Evolutionary conservation across 345 rosid genomes (phyloP).

Genomic region (Pistacia vera): DNA sequence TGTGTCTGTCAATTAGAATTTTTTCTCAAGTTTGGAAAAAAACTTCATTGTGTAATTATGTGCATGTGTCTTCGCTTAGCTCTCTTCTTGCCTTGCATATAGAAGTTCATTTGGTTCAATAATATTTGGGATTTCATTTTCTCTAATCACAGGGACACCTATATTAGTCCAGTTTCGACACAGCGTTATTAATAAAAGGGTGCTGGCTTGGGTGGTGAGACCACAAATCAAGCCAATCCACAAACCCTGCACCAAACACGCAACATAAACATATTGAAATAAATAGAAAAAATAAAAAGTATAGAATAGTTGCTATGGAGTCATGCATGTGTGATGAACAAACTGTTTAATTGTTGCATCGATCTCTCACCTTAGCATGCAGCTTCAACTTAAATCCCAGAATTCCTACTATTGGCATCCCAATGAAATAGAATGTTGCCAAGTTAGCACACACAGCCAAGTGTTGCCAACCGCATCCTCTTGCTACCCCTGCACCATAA

Average conservation of each 20-base stretch:
- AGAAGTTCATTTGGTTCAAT: not conserved
- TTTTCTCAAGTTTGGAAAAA: too few relatives aligned
- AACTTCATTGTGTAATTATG: too few relatives aligned
- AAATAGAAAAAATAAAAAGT: not conserved
- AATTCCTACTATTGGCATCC: constrained; percentile 47
- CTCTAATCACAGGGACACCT: constrained; percentile 13
- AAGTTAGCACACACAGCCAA: constrained; percentile 53
- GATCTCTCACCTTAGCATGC: constrained; percentile 45
- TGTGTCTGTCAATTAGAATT: too few relatives aligned
- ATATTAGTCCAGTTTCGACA: constrained; percentile 55
- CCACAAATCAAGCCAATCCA: constrained; percentile 80
- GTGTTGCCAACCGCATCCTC: constrained; percentile 80
- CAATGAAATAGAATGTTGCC: constrained; percentile 50
- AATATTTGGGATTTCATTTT: constrained; percentile 26
- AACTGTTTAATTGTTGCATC: not conserved
- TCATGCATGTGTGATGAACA: not conserved
- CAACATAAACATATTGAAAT: not conserved
- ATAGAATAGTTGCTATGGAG: not conserved
- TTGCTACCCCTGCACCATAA: constrained; percentile 53
- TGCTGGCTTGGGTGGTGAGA: constrained; percentile 42
- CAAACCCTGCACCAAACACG: constrained; percentile 47
- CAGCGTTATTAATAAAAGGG: constrained; percentile 45
- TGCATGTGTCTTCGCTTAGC: too few relatives aligned
- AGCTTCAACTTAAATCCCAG: constrained; percentile 58
- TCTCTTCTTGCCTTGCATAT: too few relatives aligned